Evolutionary conservation across 1,284 basidiomycete species (phyloP), one percentile per base, ranked within the genome.

Genomic region (Mycosarcoma mackinlayi): DNA sequence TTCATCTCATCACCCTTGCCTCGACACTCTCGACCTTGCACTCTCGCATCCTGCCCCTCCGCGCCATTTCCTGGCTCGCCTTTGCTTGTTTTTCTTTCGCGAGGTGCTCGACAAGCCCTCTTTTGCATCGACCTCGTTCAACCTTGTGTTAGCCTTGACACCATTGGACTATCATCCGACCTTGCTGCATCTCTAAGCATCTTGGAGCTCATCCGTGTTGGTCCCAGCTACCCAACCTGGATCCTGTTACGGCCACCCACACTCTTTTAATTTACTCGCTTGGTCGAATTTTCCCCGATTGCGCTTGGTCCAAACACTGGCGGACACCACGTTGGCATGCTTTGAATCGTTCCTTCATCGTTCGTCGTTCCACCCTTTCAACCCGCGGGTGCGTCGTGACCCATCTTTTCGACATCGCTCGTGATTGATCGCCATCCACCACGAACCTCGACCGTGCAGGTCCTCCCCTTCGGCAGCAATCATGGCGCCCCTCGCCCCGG

Each of bases 261-360:
- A 45, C 55, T 45, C 55, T 34, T 48, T 56, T 39, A n/a, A 25
- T 21, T 33, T 34, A 34, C 31, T n/a, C 5, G 30, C 34, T n/a
- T n/a, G n/a, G n/a, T n/a, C n/a, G n/a, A n/a, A n/a, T n/a, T n/a
- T n/a, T n/a, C n/a, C n/a, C n/a, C 38, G 21, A 40, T 19, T 31
- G 30, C 30, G 4, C n/a, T n/a, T n/a, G n/a, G n/a, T n/a, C n/a
- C n/a, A n/a, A n/a, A n/a, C n/a, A n/a, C n/a, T n/a, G n/a, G n/a
- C n/a, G n/a, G n/a, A 27, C 19, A 21, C 18, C 4, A n/a, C 34
- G 25, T 25, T 49, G 45, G 30, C 21, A 61, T 61, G 59, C 59
- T 61, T 35, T 61, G 41, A 55, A 45, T 18, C 9, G 13, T 21
- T 27, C 18, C 19, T 38, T 16, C 8, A n/a, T 38, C 7, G 6